Evolutionary conservation across 768 basidiomycete species (phyloP), one percentile per base, ranked within the genome.

Genomic region (Suillus bovinus): DNA sequence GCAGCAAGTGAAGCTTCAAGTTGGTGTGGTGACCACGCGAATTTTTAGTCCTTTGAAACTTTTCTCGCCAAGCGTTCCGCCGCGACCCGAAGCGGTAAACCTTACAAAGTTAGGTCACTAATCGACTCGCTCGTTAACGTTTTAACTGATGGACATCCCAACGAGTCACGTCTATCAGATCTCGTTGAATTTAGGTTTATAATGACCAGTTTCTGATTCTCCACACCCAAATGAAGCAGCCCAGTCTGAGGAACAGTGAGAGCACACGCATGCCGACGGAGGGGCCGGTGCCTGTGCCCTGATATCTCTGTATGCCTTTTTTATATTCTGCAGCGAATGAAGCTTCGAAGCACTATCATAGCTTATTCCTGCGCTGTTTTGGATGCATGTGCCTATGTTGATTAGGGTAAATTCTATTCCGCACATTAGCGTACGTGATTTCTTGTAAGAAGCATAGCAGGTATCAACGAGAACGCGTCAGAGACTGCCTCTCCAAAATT

Each of bases 21-120:
- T 62, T 60, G 22, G 39, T 24, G 55, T 54, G n/a, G n/a, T 54
- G 27, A 14, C 46, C 64, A 56, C 65, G 53, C 66, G 69, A 70
- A 63, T 66, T 73, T 74, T 74, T 70, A 68, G 56, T 54, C 11
- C 29, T 33, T 33, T 33, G 20, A 60, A 54, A 39, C 56, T 61
- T 34, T 61, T 59, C 58, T 73, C 67, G 59, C 70, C 74, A 69
- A 70, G n/a, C 50, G 36, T 62, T 71, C 71, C 68, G 69, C 66
- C 50, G 61, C 20, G 36, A 70, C 71, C 70, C 68, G 61, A 61
- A 59, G 70, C 61, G 65, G 63, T 53, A 64, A n/a, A 67, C 64
- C 56, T 17, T 52, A 52, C 31, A 29, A 50, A 50, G 27, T 33
- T 52, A 3, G 31, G n/a, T 31, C 20, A 31, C 50, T n/a, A n/a